Evolutionary conservation across 2,329 filamentous ascomycete genomes (phyloP).

Genomic region (Phaeoacremonium minimum): DNA sequence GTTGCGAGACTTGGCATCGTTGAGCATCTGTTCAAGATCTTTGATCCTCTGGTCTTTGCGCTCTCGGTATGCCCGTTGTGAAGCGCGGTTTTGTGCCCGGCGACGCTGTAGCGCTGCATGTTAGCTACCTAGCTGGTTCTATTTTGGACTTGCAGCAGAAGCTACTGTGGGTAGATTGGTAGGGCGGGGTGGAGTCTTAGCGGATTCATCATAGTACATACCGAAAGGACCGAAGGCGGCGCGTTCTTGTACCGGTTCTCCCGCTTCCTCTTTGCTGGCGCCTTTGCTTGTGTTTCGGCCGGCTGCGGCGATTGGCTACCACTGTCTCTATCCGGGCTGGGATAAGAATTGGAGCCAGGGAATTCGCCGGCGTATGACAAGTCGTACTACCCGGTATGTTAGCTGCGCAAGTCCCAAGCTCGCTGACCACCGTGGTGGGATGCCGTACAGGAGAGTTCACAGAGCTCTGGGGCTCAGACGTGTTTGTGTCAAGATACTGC

Average conservation of each 20-base stretch:
- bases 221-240: constrained; percentile 42
- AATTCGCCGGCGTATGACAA: constrained; percentile 17
- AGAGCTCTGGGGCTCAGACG: constrained; percentile 30
- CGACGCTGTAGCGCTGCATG: constrained; percentile 46
- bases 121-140: no score
- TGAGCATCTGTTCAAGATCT: constrained; percentile 55
- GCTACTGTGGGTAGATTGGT: no score
- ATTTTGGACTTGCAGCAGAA: no score
- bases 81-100: constrained; percentile 56
- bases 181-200: no score
- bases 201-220: no score
- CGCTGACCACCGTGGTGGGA: background rate
- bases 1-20: constrained; percentile 49
- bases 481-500: constrained; percentile 25
- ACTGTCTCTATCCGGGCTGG: constrained; percentile 14
- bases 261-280: constrained; percentile 40
- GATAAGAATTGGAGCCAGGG: constrained; percentile 11
- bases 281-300: constrained; percentile 22
- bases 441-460: constrained; percentile 28
- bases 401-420: constrained; percentile 9
- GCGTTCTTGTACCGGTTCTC: constrained; percentile 51
- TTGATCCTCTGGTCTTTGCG: constrained; percentile 62
- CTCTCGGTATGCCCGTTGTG: constrained; percentile 57
- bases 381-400: constrained; percentile 23
- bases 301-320: constrained; percentile 7